Evolutionary conservation across 306 rosid species (phyloP), one percentile per base, ranked within the genome.

Genomic region (Castanopsis chinensis): DNA sequence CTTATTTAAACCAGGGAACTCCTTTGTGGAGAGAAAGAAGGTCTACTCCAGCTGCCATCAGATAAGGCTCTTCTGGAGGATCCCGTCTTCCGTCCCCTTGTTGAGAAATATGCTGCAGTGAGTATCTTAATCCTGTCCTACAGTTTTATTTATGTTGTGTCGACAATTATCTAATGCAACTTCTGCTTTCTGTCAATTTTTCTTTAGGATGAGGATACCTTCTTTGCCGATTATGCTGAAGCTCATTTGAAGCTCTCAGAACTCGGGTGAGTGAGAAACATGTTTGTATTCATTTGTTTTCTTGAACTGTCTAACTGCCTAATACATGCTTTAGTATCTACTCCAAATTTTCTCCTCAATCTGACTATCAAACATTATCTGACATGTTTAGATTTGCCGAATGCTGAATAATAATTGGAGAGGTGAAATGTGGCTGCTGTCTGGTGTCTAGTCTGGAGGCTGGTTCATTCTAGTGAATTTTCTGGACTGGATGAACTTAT

Each of bases 1-100:
- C 4, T 32, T 28, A 69, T 52, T 28, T 45, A 1, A 17, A 73
- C 60, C 65, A 88, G 85, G 71, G 89, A 88, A 59, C 85, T 88
- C 28, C 41, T 88, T 15, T 17, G 21, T 12, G 89, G 85, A 59
- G 88, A 81, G 78, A 86, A 81, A 45, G 85, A 83, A 65, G 88
- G 88, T 37, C 83, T 88, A 17, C 55, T 88, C 32, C 79, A 88
- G 79, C 75, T 85, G 49, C 89, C 92, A 78, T 84, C 91, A 10
- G 96, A 89, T 68, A 87, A 91, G 80, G 89, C 90, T 61, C 91
- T 91, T 20, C 78, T 89, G 13, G 81, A 74, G 37, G 96, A 91
- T 67, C 82, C 90, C 1, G 78, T 86, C 72, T 91, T 91, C 78
- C 90, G 87, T 37, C 89, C 90, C 20, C 81, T 87, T 52, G 91